A percentile compares a stretch with the other conserved stretches of the same genome.
Conservation (phyloP, 2,329 filamentous ascomycete genomes). For the Coniosporium tulheliwenetii region DNA sequence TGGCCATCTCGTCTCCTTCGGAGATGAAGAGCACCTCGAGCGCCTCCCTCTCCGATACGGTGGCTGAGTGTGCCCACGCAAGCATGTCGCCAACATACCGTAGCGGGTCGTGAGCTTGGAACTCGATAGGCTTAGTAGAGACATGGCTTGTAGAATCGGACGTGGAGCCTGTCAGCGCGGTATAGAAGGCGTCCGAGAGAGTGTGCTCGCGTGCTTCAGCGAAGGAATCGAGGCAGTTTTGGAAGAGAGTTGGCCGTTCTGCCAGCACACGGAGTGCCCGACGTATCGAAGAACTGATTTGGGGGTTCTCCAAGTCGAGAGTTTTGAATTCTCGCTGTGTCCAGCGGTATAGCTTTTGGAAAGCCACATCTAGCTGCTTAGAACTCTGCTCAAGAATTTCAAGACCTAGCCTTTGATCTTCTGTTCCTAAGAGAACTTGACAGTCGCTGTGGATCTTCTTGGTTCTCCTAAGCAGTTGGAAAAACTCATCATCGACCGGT, state of each 20-base stretch:
- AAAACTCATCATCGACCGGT: constrained; percentile 76
- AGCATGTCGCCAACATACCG: constrained; percentile 95
- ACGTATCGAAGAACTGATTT: constrained; percentile 74
- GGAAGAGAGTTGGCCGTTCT: constrained; percentile 78
- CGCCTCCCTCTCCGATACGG: constrained; percentile 85
- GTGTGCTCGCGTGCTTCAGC: constrained; percentile 78
- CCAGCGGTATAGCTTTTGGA: constrained; percentile 94
- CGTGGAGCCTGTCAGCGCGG: constrained; percentile 63
- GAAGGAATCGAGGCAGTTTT: constrained; percentile 86
- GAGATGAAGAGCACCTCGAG: constrained; percentile 82
- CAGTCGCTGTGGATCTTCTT: constrained; percentile 84
- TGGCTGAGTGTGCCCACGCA: constrained; percentile 87
- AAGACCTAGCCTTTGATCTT: constrained; percentile 73
- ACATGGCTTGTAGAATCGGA: constrained; percentile 36
- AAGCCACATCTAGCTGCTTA: constrained; percentile 72
- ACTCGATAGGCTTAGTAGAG: constrained; percentile 69
- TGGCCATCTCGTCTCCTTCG: constrained; percentile 77
- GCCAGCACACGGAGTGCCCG: constrained; percentile 74
- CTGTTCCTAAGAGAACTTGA: constrained; percentile 74
- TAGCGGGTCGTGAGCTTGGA: constrained; percentile 79
- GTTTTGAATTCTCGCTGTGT: constrained; percentile 86
- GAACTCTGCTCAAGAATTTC: constrained; percentile 88
- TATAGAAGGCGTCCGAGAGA: constrained; percentile 76
- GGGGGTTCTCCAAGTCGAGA: constrained; percentile 83
- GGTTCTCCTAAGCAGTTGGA: constrained; percentile 57